Conservation (phyloP, 2,329 filamentous ascomycete genomes). For the Orbilia ellipsospora region DNA sequence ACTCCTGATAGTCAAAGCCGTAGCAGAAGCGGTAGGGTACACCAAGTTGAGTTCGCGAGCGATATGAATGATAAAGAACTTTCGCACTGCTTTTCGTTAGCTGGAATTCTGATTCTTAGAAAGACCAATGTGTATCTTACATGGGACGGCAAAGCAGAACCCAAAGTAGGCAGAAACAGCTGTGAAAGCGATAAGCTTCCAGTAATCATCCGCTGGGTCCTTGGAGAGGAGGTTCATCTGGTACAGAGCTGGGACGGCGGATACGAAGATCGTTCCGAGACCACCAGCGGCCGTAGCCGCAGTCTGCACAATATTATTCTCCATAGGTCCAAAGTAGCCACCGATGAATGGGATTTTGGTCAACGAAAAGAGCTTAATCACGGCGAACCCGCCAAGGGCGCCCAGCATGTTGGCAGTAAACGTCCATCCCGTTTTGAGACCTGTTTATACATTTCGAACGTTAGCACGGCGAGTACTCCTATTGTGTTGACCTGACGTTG, state of each 20-base stretch:
- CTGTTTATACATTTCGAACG: constrained; percentile 58
- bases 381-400: constrained; percentile 69
- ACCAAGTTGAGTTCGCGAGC: constrained; percentile 71
- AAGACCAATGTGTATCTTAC: constrained; percentile 57
- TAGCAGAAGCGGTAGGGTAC: constrained; percentile 71
- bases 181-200: constrained; percentile 71
- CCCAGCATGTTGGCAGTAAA: constrained; percentile 67
- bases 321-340: constrained; percentile 70
- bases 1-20: constrained; percentile 72
- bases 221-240: constrained; percentile 67
- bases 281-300: constrained; percentile 71
- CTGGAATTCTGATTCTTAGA: constrained; percentile 9
- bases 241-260: constrained; percentile 72
- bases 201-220: constrained; percentile 69
- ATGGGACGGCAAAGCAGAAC: constrained; percentile 72
- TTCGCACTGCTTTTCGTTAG: constrained; percentile 65
- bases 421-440: constrained; percentile 67
- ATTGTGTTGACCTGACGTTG: constrained; percentile 57
- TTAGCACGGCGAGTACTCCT: constrained; percentile 46
- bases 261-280: constrained; percentile 70
- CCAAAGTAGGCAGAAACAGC: constrained; percentile 74
- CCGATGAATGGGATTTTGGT: constrained; percentile 68
- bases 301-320: constrained; percentile 73
- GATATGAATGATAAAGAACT: constrained; percentile 76
- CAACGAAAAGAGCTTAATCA: constrained; percentile 69